Evolutionary conservation across 2,329 filamentous ascomycete species (phyloP).

Genomic region (Phialophora chinensis): DNA sequence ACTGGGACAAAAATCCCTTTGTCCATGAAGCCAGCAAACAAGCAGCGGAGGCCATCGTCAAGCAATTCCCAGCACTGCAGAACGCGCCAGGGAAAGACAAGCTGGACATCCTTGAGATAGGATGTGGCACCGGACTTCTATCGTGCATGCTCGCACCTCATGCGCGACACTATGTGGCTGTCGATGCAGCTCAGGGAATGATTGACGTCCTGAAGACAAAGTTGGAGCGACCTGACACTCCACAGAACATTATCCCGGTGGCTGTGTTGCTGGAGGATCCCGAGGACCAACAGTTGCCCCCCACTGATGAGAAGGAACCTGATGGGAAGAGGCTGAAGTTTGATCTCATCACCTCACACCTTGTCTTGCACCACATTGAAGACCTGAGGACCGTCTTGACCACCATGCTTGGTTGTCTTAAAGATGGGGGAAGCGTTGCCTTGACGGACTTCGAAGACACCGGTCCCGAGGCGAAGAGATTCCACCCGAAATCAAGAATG

Average conservation of each 20-base stretch:
- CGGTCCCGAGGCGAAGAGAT: slow-evolving; percentile 58
- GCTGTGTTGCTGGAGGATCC: slow-evolving; percentile 57
- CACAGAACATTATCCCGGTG: slow-evolving; percentile 55
- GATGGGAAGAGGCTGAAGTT: slow-evolving; percentile 49
- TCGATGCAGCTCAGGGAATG: slow-evolving; percentile 63
- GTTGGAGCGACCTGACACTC: slow-evolving; percentile 41
- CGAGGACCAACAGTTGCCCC: slow-evolving; percentile 53
- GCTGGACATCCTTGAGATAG: slow-evolving; percentile 61
- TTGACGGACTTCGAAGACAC: slow-evolving; percentile 66
- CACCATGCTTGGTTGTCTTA: slow-evolving; percentile 57
- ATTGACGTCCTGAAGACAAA: slow-evolving; percentile 58
- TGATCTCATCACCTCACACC: slow-evolving; percentile 60
- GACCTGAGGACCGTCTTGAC: slow-evolving; percentile 51
- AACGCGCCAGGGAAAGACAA: slow-evolving; percentile 38
- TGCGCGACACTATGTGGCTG: slow-evolving; percentile 56
- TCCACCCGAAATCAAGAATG: slow-evolving; percentile 61
- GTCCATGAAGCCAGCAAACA: slow-evolving; percentile 54
- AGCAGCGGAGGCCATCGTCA: slow-evolving; percentile 55
- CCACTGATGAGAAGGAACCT: slow-evolving; percentile 42
- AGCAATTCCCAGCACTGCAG: slow-evolving; percentile 45
- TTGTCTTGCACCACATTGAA: slow-evolving; percentile 63
- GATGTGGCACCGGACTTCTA: slow-evolving; percentile 63
- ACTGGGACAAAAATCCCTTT: slow-evolving; percentile 61
- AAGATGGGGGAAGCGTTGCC: slow-evolving; percentile 56
- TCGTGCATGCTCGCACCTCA: slow-evolving; percentile 57